Base-by-base conservation (phyloP, 176 grass and related monocot genomes). In the Eleusine indica region DNA sequence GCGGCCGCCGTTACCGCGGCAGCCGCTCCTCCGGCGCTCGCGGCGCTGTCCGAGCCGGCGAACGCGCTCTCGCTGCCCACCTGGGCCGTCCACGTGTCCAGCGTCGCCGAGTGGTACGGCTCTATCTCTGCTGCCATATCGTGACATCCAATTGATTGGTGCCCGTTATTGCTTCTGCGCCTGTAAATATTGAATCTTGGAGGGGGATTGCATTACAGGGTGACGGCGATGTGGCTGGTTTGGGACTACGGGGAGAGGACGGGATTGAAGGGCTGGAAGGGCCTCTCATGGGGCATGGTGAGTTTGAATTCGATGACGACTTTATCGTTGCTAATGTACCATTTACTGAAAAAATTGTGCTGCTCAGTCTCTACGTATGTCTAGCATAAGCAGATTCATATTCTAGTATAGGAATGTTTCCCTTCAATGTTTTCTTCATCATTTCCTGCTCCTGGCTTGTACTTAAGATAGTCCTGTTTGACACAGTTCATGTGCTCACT, bases 211-310 rank as follows among this genome's bases (percentile, higher is more conserved):
- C 62, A 85, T 73, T 71, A 71, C 87, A 98, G 96, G 96, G 81
- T 95, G 35, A 84, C 91, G 64, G 96, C 96, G 75, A 98, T 98
- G 93, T 86, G 62, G 78, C 87, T 95, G 76, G 91, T 95, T 13
- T 98, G 96, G 93, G 85, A 95, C 32, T 98, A 98, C 69, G 91
- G 91, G 9, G 87, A 98, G 85, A 93, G 85, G 54, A 95, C 93
- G 47, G 91, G 93, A 43, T 21, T 95, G 15, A 92, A 48, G 61
- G 80, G 87, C 6, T 98, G 96, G 93, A 98, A 96, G 70, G 96
- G 91, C 30, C 96, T 95, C 28, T 88, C 93, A 19, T 98, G 89
- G 91, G 96, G 96, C n/a, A 98, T 98, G 96, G 96, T 95, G 18
- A 89, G 91, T 63, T 39, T 17, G 28, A 88, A 75, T 63, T 84